These are phyloP conservation scores for Cyberlindnera meyerae DNA, from an alignment of 805 yeast genomes.

Conservation along the genomic window DNA sequence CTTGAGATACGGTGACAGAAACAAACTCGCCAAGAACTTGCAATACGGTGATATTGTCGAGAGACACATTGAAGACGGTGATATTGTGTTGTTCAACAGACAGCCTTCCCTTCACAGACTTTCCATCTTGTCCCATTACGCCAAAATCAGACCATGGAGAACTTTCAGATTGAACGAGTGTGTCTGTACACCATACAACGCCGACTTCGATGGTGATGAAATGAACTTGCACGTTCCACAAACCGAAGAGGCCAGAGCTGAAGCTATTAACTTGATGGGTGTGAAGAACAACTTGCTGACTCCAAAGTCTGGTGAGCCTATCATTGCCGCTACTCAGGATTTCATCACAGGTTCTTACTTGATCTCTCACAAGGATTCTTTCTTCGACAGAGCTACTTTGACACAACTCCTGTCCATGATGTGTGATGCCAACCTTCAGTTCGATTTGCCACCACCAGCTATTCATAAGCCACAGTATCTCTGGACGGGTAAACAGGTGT, in stretches of 20 bases:
- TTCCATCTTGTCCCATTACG: conserved; percentile 92
- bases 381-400: conserved; percentile 81
- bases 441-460: conserved; percentile 94
- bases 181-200: conserved; percentile 98
- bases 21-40: conserved; percentile 67
- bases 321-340: conserved; percentile 99
- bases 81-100: conserved; percentile 89
- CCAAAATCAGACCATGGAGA: conserved; percentile 96
- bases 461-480: conserved; percentile 80
- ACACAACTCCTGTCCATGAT: conserved; percentile 86
- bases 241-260: conserved; percentile 98
- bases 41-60: conserved; percentile 91
- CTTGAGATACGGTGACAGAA: conserved; percentile 81
- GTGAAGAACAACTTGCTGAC: conserved; percentile 92
- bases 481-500: conserved; percentile 98
- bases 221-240: conserved; percentile 99
- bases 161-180: conserved; percentile 95
- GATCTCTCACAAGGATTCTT: conserved; percentile 89
- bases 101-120: conserved; percentile 96
- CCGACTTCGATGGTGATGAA: conserved; percentile 99
- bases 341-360: conserved; percentile 95
- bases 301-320: conserved; percentile 98
- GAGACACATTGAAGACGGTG: conserved; percentile 96
- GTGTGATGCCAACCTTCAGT: conserved; percentile 86
- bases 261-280: conserved; percentile 98